Evolutionary conservation across 768 basidiomycete genomes (phyloP).

Genomic region (Kwoniella newhampshirensis): DNA sequence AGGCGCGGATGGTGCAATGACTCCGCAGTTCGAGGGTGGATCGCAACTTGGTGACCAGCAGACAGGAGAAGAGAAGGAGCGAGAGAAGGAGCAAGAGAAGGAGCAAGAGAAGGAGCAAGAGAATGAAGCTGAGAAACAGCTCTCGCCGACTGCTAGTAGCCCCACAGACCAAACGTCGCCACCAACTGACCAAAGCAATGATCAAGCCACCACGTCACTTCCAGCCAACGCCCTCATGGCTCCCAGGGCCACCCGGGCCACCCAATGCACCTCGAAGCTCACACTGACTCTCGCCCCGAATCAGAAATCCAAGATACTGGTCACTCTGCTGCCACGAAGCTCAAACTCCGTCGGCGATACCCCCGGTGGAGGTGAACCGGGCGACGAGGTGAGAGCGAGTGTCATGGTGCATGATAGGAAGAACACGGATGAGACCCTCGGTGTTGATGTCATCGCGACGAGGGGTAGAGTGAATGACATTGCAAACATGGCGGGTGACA

Average conservation of each 20-base stretch:
- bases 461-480: constrained; percentile 7
- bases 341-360: not conserved
- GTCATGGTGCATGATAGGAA: constrained; percentile 43
- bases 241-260: not conserved
- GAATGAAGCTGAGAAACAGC: constrained; percentile 9
- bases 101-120: constrained; percentile 10
- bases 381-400: constrained; percentile 12
- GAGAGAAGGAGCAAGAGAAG: not conserved
- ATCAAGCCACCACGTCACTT: not conserved
- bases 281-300: constrained; percentile 35
- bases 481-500: constrained; percentile 1
- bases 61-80: not conserved
- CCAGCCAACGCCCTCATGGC: not conserved
- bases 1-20: constrained; percentile 1
- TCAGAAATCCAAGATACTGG: constrained; percentile 40
- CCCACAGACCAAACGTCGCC: too few relatives aligned
- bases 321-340: constrained; percentile 26
- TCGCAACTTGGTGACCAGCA: not conserved
- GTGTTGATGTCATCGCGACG: constrained; percentile 20
- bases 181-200: too few relatives aligned
- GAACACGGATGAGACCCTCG: constrained; percentile 42
- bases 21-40: not conserved
- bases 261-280: constrained; percentile 14
- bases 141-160: too few relatives aligned
- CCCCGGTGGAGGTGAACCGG: not conserved